A percentile compares a stretch with the other conserved stretches of the same genome.
Evolutionary conservation across 2,329 filamentous ascomycete species (phyloP).

Genomic region (Colletotrichum theobromicola): DNA sequence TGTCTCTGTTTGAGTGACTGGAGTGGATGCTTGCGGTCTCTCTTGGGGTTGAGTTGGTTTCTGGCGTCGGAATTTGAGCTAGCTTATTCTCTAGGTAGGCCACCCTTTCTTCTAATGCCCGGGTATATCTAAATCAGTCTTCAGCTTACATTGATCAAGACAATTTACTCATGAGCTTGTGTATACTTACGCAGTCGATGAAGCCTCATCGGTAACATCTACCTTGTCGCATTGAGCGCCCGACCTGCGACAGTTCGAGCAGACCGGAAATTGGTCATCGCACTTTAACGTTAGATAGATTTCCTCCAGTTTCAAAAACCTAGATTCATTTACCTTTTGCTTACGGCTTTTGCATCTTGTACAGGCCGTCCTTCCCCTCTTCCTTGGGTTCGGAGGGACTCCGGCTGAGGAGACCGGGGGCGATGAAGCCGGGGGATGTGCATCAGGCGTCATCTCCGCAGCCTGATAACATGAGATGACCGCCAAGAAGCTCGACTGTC

Average conservation of each 20-base stretch:
- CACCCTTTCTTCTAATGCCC: conserved; percentile 44
- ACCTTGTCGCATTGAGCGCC: conserved; percentile 46
- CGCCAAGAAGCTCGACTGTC: not conserved
- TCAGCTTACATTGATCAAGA: not conserved
- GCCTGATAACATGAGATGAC: not conserved
- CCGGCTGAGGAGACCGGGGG: not conserved
- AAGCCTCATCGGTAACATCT: conserved; percentile 35
- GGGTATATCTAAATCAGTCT: conserved; percentile 38
- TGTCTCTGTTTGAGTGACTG: conserved; percentile 12
- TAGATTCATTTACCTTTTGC: conserved; percentile 37
- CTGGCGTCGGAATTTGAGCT: conserved; percentile 15
- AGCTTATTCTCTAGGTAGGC: conserved; percentile 42
- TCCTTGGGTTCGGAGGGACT: conserved; percentile 39
- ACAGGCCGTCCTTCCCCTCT: conserved; percentile 48
- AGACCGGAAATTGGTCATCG: conserved; percentile 47
- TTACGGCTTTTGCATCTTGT: conserved; percentile 50
- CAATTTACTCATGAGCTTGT: not conserved
- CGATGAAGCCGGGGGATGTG: not conserved
- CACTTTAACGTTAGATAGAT: conserved; percentile 33
- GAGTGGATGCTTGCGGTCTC: not conserved
- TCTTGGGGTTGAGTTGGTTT: not conserved
- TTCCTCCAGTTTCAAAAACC: not conserved
- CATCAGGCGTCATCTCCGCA: not conserved
- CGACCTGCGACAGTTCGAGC: conserved; percentile 48
- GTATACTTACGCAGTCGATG: conserved; percentile 9